Percentiles rank a stretch among this genome's conserved stretches.
Conservation (phyloP, 2,329 filamentous ascomycete species). For the Arachnomyces sp. region DNA sequence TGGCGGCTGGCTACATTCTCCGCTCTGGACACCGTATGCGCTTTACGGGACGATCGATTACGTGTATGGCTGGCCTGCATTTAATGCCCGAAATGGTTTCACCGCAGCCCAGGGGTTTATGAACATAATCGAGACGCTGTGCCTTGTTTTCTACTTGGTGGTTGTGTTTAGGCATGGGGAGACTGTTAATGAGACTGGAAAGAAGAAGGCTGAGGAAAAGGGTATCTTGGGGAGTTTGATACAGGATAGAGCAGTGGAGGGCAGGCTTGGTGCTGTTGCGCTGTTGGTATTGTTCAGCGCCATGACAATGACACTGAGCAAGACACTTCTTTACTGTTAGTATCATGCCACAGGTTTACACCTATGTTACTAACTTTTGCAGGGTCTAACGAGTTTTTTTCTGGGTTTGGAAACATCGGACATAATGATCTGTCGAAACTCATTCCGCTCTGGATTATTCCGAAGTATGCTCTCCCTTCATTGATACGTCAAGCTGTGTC, state of each 20-base stretch:
- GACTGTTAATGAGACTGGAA: conserved; percentile 19
- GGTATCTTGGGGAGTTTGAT: conserved; percentile 3
- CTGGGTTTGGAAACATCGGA: conserved; percentile 52
- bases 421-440: conserved; percentile 51
- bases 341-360: conserved; percentile 10
- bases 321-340: conserved; percentile 60
- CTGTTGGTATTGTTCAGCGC: conserved; percentile 52
- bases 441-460: conserved; percentile 54
- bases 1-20: conserved; percentile 62
- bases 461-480: conserved; percentile 47
- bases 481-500: too few species aligned
- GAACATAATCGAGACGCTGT: conserved; percentile 59
- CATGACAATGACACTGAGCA: conserved; percentile 57
- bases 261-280: conserved; percentile 46
- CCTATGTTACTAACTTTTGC: neutral
- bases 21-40: conserved; percentile 67
- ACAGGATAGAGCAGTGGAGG: conserved; percentile 41
- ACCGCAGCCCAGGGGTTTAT: conserved; percentile 63
- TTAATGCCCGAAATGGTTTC: conserved; percentile 61
- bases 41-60: conserved; percentile 74
- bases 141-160: conserved; percentile 57
- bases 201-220: conserved; percentile 15
- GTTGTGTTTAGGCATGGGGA: conserved; percentile 40
- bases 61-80: conserved; percentile 71
- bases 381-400: conserved; percentile 55